A percentile compares a stretch with the other conserved stretches of the same genome.
These are phyloP conservation scores for Croton laevigatus DNA, from an alignment of 441 rosid genomes.

Conservation along the genomic window DNA sequence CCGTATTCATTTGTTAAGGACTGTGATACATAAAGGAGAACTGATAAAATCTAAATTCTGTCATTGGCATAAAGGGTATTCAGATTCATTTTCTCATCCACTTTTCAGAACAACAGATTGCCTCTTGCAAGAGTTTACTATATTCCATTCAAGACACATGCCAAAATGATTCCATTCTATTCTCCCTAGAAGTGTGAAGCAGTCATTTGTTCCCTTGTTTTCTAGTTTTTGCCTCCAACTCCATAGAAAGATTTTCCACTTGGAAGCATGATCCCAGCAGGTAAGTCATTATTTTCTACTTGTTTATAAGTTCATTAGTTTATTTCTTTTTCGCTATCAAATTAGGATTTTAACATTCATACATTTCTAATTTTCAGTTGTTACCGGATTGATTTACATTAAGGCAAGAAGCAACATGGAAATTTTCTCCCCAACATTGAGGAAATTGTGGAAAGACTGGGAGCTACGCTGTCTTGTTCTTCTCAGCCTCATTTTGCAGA, in stretches of 20 bases:
- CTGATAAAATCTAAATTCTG: too few species aligned
- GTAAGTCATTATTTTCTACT: not conserved
- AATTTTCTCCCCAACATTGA: not conserved
- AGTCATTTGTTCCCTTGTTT: too few species aligned
- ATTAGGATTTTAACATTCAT: too few species aligned
- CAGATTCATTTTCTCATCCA: not conserved
- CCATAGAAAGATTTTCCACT: not conserved
- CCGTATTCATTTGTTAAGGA: too few species aligned
- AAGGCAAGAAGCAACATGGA: slow-evolving; percentile 10
- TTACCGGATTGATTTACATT: slow-evolving; percentile 6
- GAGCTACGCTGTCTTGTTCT: slow-evolving; percentile 32
- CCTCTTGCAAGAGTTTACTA: not conserved
- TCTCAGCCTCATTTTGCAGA: slow-evolving; percentile 35
- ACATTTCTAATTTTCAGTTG: slow-evolving; percentile 5
- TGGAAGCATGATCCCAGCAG: slow-evolving; percentile 5
- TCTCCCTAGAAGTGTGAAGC: not conserved
- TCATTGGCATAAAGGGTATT: too few species aligned
- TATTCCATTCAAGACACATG: not conserved
- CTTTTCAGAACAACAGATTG: not conserved
- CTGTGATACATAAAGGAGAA: too few species aligned
- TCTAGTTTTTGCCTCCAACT: too few species aligned
- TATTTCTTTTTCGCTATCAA: not conserved
- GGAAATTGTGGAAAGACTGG: slow-evolving; percentile 32
- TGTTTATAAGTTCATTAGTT: not conserved
- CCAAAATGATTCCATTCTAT: not conserved